phyloP scores from a whole-genome alignment of 768 basidiomycete genomes.

The Royoungia palumana region DNA sequence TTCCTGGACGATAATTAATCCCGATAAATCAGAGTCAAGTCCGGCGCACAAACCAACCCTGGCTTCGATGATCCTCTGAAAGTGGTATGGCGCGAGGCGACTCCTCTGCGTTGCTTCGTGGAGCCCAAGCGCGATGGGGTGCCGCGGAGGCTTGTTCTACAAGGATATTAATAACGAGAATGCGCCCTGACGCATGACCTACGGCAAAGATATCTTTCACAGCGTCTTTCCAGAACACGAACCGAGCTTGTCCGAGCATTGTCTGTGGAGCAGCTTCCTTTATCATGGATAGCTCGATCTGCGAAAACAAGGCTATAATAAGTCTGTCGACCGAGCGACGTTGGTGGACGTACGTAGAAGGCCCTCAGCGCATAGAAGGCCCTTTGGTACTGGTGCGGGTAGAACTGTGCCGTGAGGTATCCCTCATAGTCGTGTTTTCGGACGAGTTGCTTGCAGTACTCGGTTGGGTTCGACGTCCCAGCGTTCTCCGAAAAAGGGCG shows the following conservation, averaged over 20 bases:
- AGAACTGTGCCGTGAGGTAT: constrained; percentile 67
- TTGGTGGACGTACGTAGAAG: constrained; percentile 62
- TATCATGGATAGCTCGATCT: constrained; percentile 76
- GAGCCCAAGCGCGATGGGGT: constrained; percentile 77
- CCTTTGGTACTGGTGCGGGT: constrained; percentile 57
- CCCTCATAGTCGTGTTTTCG: constrained; percentile 82
- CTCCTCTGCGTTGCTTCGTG: constrained; percentile 48
- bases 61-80: constrained; percentile 82
- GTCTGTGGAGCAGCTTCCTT: constrained; percentile 74
- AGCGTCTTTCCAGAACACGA: constrained; percentile 87
- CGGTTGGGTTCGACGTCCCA: constrained; percentile 40
- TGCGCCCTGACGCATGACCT: constrained; percentile 21
- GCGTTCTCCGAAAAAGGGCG: constrained; percentile 16
- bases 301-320: constrained; percentile 2
- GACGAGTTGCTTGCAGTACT: constrained; percentile 70
- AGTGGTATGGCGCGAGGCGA: constrained; percentile 66
- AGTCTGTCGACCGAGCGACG: background rate
- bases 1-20: constrained; percentile 43
- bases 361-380: constrained; percentile 80
- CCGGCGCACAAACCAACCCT: constrained; percentile 47
- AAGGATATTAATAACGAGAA: constrained; percentile 13
- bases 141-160: constrained; percentile 73
- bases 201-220: constrained; percentile 66
- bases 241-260: constrained; percentile 75
- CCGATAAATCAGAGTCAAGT: constrained; percentile 12